phyloP scores from a whole-genome alignment of 1,139 yeast species.

The Debaryomyces coudertii region DNA sequence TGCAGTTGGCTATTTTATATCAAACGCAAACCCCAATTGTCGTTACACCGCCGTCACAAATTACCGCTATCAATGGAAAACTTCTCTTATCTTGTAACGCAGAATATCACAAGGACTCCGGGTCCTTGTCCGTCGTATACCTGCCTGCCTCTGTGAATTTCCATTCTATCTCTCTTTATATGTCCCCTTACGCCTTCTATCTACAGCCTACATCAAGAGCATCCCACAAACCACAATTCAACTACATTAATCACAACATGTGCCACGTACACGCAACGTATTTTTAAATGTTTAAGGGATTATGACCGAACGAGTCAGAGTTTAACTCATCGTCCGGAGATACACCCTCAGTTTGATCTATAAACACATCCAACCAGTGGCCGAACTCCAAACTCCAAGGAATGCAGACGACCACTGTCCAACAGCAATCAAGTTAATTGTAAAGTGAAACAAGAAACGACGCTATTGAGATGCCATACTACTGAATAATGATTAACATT shows the following conservation, averaged over 20 bases:
- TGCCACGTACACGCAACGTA: background rate
- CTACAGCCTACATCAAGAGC: background rate
- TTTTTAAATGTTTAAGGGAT: constrained; percentile 39
- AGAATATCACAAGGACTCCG: too few relatives aligned
- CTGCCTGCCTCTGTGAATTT: background rate
- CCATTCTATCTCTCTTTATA: background rate
- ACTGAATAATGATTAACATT: constrained; percentile 3
- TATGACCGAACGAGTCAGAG: constrained; percentile 51
- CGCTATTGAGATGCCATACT: constrained; percentile 40
- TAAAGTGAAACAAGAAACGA: constrained; percentile 30
- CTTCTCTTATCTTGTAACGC: background rate
- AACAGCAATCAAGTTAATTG: constrained; percentile 40
- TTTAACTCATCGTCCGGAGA: constrained; percentile 50
- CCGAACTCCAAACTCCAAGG: constrained; percentile 17
- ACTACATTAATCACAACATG: background rate
- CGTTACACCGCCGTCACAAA: too few relatives aligned
- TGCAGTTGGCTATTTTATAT: background rate
- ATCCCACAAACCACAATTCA: too few relatives aligned
- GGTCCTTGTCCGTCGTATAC: too few relatives aligned
- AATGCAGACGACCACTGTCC: constrained; percentile 16
- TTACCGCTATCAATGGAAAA: background rate
- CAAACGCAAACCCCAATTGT: background rate
- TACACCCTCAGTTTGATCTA: constrained; percentile 43
- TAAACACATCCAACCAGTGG: constrained; percentile 24
- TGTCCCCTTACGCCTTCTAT: background rate